Conservation (phyloP, 129 eudicot genomes). For the Flaveria sonorensis region DNA sequence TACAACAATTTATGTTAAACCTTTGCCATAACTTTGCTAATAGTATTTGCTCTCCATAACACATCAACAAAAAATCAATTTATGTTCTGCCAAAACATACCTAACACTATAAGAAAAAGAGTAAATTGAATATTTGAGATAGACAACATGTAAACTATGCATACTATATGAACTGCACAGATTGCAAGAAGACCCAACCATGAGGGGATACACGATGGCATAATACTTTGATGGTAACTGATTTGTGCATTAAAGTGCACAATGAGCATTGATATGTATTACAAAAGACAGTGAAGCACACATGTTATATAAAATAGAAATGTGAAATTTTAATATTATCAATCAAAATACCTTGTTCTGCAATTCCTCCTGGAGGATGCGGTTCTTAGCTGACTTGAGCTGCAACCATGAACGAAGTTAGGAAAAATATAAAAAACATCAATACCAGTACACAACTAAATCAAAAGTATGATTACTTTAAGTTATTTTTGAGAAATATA, state of each 20-base stretch:
- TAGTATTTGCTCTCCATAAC: no score
- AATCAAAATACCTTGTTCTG: constrained; percentile 71
- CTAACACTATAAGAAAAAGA: constrained; percentile 46
- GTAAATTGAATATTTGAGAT: neutral
- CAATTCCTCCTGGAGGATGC: constrained; percentile 90
- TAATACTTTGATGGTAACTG: neutral
- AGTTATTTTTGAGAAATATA: neutral
- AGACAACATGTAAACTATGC: constrained; percentile 1
- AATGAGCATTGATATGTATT: constrained; percentile 6
- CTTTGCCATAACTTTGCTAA: no score
- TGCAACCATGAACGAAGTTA: constrained; percentile 33
- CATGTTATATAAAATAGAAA: neutral
- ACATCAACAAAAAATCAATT: no score
- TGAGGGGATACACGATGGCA: neutral
- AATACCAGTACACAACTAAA: constrained; percentile 15
- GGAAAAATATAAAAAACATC: constrained; percentile 14
- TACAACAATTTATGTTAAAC: no score
- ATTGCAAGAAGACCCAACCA: neutral
- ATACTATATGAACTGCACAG: constrained; percentile 16
- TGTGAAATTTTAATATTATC: constrained; percentile 1
- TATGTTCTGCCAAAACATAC: no score
- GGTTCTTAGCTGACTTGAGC: constrained; percentile 91
- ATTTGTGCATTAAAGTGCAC: neutral
- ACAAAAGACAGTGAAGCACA: neutral
- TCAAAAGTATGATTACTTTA: neutral